phyloP scores from a whole-genome alignment of 805 yeast genomes.

The Starmerella ratchasimensis region DNA sequence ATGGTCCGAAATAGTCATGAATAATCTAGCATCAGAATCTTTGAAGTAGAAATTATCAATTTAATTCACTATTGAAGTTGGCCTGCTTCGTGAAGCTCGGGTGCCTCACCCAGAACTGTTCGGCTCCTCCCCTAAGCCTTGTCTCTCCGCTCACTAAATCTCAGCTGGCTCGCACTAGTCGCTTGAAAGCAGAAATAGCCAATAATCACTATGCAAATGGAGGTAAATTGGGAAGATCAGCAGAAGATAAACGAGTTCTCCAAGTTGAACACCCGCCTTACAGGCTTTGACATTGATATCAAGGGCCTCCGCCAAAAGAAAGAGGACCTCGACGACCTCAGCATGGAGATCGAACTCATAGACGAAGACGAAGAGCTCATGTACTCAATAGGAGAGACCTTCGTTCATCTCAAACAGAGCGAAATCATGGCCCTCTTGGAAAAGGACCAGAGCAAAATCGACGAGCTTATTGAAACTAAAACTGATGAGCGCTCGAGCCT shows the following conservation, averaged over 20 bases:
- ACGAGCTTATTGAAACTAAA: conserved; percentile 34
- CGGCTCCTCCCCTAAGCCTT: too few relatives aligned
- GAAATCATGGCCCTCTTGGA: conserved; percentile 61
- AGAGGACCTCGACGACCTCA: conserved; percentile 76
- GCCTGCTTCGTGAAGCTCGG: too few relatives aligned
- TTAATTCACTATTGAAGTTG: too few relatives aligned
- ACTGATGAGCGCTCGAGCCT: conserved; percentile 38
- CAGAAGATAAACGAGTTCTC: conserved; percentile 80
- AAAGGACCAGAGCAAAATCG: conserved; percentile 41
- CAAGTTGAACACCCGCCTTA: conserved; percentile 60
- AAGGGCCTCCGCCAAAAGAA: conserved; percentile 48
- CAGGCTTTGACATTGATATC: conserved; percentile 39
- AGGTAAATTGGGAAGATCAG: conserved; percentile 76
- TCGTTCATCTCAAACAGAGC: conserved; percentile 52
- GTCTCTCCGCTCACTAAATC: too few relatives aligned
- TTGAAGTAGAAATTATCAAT: too few relatives aligned
- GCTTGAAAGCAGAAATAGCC: background rate
- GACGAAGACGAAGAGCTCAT: conserved; percentile 40
- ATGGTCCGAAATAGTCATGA: too few relatives aligned
- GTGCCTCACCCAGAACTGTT: too few relatives aligned
- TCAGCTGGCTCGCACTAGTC: background rate
- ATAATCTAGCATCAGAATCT: too few relatives aligned
- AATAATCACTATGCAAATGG: conserved; percentile 22
- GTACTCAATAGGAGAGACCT: conserved; percentile 69
- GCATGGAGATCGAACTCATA: conserved; percentile 70